phyloP scores from a whole-genome alignment of 495 filamentous ascomycete genomes.

The Collariella sp. region DNA sequence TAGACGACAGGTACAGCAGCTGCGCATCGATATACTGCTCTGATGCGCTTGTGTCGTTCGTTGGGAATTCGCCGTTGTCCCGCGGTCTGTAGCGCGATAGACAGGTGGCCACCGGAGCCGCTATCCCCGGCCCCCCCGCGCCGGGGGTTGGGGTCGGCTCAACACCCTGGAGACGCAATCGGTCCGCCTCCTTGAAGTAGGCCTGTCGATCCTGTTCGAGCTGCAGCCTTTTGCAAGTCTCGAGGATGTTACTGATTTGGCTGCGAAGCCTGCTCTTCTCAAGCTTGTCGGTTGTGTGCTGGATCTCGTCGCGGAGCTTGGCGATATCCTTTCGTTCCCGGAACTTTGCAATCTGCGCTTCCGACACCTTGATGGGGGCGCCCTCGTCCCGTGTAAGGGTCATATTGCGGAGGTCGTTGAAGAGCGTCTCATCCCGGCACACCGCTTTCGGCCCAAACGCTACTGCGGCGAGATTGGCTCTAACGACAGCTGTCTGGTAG shows the following conservation, averaged over 20 bases:
- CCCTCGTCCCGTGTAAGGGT: conserved; percentile 8
- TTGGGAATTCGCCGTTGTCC: not conserved
- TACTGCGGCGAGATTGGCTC: conserved; percentile 2
- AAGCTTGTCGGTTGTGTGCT: not conserved
- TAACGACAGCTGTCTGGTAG: conserved; percentile 7
- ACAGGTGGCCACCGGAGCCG: conserved; percentile 5
- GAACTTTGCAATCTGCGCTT: conserved; percentile 10
- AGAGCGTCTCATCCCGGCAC: conserved; percentile 5
- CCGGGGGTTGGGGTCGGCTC: conserved; percentile 6
- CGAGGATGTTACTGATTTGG: not conserved
- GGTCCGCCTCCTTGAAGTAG: conserved; percentile 11
- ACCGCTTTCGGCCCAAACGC: conserved; percentile 6
- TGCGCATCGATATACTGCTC: conserved; percentile 5
- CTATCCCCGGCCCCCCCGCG: conserved; percentile 2
- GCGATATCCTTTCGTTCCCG: conserved; percentile 9
- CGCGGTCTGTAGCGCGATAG: not conserved
- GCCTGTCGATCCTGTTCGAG: conserved; percentile 10
- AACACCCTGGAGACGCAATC: conserved; percentile 10
- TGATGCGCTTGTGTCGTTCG: conserved; percentile 1
- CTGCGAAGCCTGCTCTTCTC: conserved; percentile 9
- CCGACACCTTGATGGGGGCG: conserved; percentile 8
- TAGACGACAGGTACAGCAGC: conserved; percentile 7
- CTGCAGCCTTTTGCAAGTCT: conserved; percentile 10
- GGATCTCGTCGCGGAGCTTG: conserved; percentile 3
- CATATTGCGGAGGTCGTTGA: conserved; percentile 10